A percentile compares a stretch with the other conserved stretches of the same genome.
These are phyloP conservation scores for Alternaria novae-zelandiae DNA, from an alignment of 2,329 filamentous ascomycete species.

Conservation along the genomic window DNA sequence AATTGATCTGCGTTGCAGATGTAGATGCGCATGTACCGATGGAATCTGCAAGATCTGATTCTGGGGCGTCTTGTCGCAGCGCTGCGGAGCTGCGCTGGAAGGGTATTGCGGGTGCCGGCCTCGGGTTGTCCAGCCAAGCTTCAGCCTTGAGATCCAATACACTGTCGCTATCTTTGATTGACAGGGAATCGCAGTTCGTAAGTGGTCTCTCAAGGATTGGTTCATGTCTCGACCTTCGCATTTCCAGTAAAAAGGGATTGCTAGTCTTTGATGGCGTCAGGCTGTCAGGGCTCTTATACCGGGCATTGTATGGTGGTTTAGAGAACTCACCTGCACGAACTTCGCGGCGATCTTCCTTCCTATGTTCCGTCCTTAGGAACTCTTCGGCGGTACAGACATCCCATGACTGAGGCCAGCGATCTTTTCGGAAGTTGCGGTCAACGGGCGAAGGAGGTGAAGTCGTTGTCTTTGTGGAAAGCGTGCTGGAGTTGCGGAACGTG, in stretches of 20 bases:
- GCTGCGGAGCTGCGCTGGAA: neutral
- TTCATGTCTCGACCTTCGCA: neutral
- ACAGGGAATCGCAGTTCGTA: neutral
- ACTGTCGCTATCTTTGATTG: neutral
- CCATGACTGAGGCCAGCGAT: neutral
- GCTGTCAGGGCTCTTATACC: neutral
- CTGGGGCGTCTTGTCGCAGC: neutral
- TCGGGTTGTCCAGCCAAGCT: neutral
- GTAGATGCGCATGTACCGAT: neutral
- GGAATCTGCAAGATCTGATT: neutral
- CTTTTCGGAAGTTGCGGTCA: neutral
- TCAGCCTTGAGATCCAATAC: neutral
- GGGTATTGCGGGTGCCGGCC: neutral
- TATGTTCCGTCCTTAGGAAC: neutral
- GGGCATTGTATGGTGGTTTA: neutral
- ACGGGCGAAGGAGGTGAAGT: neutral
- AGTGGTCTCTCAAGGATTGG: neutral
- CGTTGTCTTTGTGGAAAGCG: neutral
- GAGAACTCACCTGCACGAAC: neutral
- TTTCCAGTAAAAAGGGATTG: neutral
- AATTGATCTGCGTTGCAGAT: neutral
- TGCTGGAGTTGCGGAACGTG: constrained; percentile 1
- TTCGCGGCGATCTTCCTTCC: neutral
- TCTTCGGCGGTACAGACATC: neutral
- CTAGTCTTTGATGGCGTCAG: neutral